A percentile compares a stretch with the other conserved stretches of the same genome.
Conservation (phyloP, 225 moss, liverwort and hornwort species). For the Physcomitrellopsis africana region DNA sequence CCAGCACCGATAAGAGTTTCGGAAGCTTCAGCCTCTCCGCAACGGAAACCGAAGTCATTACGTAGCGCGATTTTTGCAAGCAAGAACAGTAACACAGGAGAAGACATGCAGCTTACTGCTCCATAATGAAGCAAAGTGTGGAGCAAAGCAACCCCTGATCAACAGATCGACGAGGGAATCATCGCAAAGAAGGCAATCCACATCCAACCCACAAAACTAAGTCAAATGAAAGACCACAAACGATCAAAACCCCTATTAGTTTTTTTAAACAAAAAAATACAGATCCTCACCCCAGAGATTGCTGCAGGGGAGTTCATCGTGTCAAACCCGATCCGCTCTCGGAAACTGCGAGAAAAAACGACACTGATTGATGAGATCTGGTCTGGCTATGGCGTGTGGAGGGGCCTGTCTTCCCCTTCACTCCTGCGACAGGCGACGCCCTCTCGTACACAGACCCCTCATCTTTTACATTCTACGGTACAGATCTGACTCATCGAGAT, state of each 20-base stretch:
- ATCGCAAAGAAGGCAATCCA: not conserved
- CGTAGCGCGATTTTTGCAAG: not conserved
- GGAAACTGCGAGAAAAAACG: constrained; percentile 5
- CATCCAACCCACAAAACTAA: not conserved
- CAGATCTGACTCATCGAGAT: not conserved
- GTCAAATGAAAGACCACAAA: not conserved
- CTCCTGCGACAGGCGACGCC: not conserved
- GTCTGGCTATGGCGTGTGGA: not conserved
- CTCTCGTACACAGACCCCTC: not conserved
- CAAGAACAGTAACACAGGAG: not conserved
- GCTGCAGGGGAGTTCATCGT: constrained; percentile 46
- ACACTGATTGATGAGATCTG: not conserved
- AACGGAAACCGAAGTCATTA: constrained; percentile 6
- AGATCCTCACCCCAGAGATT: constrained; percentile 27
- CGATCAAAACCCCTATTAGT: not conserved
- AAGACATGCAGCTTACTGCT: not conserved
- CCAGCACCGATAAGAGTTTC: constrained; percentile 18
- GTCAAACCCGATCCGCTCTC: constrained; percentile 26
- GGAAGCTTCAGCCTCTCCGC: constrained; percentile 26
- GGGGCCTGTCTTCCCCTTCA: not conserved
- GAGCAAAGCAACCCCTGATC: not conserved
- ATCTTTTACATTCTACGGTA: constrained; percentile 22
- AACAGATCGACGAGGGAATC: constrained; percentile 5
- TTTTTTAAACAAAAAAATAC: not conserved
- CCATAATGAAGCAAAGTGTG: not conserved